Percentiles rank a stretch among this genome's conserved stretches.
phyloP scores from a whole-genome alignment of 73 alveolate species.

The Symbiodinium natans region DNA sequence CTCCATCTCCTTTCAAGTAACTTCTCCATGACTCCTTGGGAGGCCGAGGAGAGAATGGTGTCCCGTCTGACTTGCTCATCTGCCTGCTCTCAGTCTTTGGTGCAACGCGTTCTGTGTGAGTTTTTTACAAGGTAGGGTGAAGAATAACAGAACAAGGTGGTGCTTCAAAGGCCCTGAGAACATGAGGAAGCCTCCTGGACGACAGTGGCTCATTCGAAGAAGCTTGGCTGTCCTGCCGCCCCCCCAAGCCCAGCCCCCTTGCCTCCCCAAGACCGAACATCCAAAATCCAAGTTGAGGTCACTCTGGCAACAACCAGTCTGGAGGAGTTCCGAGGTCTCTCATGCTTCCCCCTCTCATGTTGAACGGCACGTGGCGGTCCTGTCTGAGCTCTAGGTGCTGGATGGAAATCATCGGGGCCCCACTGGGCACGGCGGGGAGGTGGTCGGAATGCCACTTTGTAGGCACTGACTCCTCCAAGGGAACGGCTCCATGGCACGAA shows the following conservation, averaged over 20 bases:
- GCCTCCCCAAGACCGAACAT: not conserved
- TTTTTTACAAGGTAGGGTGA: too few relatives aligned
- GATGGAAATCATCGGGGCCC: not conserved
- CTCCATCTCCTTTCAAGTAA: not conserved
- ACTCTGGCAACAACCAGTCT: too few relatives aligned
- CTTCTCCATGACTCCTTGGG: constrained; percentile 8
- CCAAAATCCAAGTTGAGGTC: not conserved
- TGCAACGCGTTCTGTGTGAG: too few relatives aligned
- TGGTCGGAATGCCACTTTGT: not conserved
- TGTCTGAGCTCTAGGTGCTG: not conserved
- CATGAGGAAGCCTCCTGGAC: not conserved
- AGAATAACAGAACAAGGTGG: too few relatives aligned
- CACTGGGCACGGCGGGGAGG: constrained; percentile 3
- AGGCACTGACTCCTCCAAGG: not conserved
- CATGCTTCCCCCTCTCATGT: too few relatives aligned
- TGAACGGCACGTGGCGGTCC: too few relatives aligned
- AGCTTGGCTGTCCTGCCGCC: not conserved
- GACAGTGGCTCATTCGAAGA: not conserved
- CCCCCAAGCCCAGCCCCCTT: too few relatives aligned
- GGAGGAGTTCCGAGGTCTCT: too few relatives aligned
- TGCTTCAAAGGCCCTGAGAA: too few relatives aligned
- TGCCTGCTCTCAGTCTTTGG: not conserved
- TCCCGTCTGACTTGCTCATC: not conserved
- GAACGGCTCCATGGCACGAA: too few relatives aligned
- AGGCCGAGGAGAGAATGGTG: not conserved